A percentile compares a stretch with the other conserved stretches of the same genome.
Conservation (phyloP, 2,329 filamentous ascomycete genomes). For the Ophiostoma quercus region DNA sequence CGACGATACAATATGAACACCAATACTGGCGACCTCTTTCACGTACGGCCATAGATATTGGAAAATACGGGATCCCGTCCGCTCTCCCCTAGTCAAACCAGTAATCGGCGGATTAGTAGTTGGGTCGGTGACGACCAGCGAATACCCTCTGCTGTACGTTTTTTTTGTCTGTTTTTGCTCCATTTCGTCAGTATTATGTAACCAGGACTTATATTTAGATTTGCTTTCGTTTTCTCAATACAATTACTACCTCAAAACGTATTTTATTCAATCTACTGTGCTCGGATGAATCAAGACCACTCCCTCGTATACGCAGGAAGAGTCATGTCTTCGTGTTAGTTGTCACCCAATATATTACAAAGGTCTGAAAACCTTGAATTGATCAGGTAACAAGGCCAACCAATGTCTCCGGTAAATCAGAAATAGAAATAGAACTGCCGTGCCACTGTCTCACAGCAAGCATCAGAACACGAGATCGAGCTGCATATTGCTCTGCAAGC, state of each 20-base stretch:
- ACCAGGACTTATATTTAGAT: too few relatives aligned
- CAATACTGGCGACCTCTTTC: background rate
- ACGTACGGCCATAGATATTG: slow-evolving; percentile 8
- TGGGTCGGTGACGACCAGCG: slow-evolving; percentile 6
- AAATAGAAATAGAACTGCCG: background rate
- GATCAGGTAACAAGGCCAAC: too few relatives aligned
- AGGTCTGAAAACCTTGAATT: too few relatives aligned
- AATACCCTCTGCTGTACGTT: slow-evolving; percentile 8
- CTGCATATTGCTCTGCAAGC: background rate
- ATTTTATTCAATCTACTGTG: background rate
- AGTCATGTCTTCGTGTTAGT: background rate
- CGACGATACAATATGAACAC: background rate
- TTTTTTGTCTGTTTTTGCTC: background rate
- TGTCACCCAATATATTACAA: too few relatives aligned
- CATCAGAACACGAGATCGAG: background rate
- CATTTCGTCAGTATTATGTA: too few relatives aligned
- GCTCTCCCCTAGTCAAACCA: slow-evolving; percentile 6
- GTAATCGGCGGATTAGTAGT: slow-evolving; percentile 7
- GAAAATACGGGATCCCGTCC: slow-evolving; percentile 7
- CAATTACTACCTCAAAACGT: too few relatives aligned
- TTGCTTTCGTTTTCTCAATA: too few relatives aligned
- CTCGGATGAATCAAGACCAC: background rate
- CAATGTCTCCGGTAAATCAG: background rate
- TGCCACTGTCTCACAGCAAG: background rate
- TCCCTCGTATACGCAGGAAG: background rate